Conservation (phyloP, 139 green algal genomes). For the Chlamydomonas asymmetrica region DNA sequence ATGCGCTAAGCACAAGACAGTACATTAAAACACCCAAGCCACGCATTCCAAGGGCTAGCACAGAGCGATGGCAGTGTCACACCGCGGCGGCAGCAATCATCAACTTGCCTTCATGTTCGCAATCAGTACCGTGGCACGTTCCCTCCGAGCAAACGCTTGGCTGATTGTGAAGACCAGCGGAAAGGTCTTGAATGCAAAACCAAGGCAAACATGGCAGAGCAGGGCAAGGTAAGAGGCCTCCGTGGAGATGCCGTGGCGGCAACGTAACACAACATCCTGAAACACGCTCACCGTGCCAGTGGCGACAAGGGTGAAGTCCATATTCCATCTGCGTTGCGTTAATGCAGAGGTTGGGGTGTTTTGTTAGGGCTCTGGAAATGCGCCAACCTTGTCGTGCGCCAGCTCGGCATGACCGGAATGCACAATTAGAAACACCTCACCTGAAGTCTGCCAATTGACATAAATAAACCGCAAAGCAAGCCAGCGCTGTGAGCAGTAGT, state of each 20-base stretch:
- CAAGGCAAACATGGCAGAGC: too few relatives aligned
- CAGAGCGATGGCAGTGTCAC: too few relatives aligned
- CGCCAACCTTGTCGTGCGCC: not conserved
- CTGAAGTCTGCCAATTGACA: constrained; percentile 11
- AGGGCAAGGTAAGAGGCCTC: too few relatives aligned
- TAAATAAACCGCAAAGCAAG: not conserved
- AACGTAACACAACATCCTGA: too few relatives aligned
- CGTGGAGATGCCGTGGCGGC: too few relatives aligned
- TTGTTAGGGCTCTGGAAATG: not conserved
- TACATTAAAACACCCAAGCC: too few relatives aligned
- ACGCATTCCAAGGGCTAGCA: too few relatives aligned
- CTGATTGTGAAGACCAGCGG: constrained; percentile 27
- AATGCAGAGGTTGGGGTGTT: not conserved
- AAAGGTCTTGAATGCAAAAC: too few relatives aligned
- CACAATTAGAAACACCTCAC: not conserved
- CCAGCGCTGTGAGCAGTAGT: not conserved
- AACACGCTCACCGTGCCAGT: too few relatives aligned
- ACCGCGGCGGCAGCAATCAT: too few relatives aligned
- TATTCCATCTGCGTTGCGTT: constrained; percentile 18
- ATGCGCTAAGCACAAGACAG: too few relatives aligned
- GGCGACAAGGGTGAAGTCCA: constrained; percentile 24
- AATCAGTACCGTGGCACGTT: constrained; percentile 35
- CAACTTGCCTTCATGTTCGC: constrained; percentile 51
- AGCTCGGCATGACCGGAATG: not conserved
- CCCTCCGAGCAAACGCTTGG: constrained; percentile 33